Evolutionary conservation across 371 early-diverging fungal genomes (phyloP).

Genomic region (Mucor irregularis): DNA sequence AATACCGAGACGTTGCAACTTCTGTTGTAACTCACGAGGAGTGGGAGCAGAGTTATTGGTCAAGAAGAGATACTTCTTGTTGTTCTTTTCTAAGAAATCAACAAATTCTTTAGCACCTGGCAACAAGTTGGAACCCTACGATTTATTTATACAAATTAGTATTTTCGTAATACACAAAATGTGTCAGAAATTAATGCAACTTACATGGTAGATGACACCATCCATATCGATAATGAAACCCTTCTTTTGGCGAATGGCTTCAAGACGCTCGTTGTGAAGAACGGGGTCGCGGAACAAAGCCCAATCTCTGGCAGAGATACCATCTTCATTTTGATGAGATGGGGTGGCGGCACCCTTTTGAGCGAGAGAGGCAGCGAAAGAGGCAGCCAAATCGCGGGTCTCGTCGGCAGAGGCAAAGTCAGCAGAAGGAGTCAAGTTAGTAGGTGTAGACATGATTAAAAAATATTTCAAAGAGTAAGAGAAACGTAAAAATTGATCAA

Average conservation of each 20-base stretch:
- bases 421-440: constrained; percentile 1
- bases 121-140: constrained; percentile 53
- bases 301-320: constrained; percentile 36
- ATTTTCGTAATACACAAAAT: neutral
- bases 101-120: constrained; percentile 71
- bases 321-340: constrained; percentile 16
- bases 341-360: neutral
- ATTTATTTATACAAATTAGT: constrained; percentile 1
- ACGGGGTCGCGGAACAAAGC: constrained; percentile 46
- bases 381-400: constrained; percentile 26
- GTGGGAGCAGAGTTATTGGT: constrained; percentile 74
- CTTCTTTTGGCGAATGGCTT: constrained; percentile 60
- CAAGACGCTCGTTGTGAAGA: constrained; percentile 50
- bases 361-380: constrained; percentile 26
- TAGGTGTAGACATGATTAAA: constrained; percentile 5
- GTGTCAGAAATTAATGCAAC: constrained; percentile 13
- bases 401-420: constrained; percentile 14
- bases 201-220: constrained; percentile 70
- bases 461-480: neutral
- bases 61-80: constrained; percentile 68
- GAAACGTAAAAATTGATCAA: neutral
- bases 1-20: constrained; percentile 61
- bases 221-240: constrained; percentile 72
- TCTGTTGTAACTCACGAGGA: constrained; percentile 65
- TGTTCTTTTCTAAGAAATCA: constrained; percentile 56